Conservation (phyloP, 331 rosid genomes). For the Rhamnella rubrinervis region DNA sequence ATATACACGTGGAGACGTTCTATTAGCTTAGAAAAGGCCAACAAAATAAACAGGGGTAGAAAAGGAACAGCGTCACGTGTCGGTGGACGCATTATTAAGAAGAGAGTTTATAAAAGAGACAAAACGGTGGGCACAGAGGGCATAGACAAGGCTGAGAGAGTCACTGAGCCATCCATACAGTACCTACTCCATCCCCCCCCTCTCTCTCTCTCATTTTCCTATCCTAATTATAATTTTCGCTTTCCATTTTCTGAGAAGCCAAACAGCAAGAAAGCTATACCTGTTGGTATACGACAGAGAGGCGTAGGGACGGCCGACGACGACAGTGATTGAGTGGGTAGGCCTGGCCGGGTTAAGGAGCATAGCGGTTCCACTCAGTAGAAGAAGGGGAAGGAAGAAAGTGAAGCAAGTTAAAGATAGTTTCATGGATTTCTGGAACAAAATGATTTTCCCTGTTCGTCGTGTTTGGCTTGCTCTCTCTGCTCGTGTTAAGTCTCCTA, state of each 20-base stretch:
- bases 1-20: background rate
- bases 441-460: constrained; percentile 51
- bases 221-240: no score
- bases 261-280: no score
- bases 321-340: background rate
- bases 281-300: no score
- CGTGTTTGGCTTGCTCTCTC: constrained; percentile 44
- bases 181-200: no score
- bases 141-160: no score
- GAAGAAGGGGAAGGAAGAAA: constrained; percentile 30
- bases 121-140: background rate
- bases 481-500: constrained; percentile 37
- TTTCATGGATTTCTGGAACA: constrained; percentile 42
- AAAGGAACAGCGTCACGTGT: constrained; percentile 11
- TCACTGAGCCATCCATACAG: no score
- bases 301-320: no score
- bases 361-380: constrained; percentile 25
- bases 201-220: no score
- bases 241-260: no score
- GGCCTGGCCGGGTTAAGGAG: constrained; percentile 45
- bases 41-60: background rate
- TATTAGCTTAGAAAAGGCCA: background rate
- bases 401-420: constrained; percentile 26
- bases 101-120: background rate
- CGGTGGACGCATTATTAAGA: constrained; percentile 3